Conservation (phyloP, 2,329 filamentous ascomycete genomes). For the Fusarium fracticaudum region DNA sequence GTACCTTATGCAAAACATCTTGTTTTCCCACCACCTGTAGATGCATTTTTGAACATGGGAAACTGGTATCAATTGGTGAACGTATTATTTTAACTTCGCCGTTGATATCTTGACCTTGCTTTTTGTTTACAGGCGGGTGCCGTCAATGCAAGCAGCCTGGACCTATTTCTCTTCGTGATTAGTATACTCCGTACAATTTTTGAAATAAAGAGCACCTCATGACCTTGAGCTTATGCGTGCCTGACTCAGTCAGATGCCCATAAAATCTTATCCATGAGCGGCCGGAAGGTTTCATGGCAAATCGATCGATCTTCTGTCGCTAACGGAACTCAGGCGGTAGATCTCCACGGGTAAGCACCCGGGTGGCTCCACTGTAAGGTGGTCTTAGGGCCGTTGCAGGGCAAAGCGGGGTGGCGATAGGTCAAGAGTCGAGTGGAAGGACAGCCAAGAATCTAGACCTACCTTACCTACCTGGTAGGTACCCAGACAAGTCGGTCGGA, state of each 20-base stretch:
- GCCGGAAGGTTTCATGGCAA: constrained; percentile 3
- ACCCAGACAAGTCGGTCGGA: neutral
- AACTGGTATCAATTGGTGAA: neutral
- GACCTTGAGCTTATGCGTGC: neutral
- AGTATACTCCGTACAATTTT: too few species aligned
- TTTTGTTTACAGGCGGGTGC: neutral
- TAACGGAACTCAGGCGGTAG: neutral
- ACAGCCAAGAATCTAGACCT: neutral
- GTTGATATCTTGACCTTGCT: neutral
- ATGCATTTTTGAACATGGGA: neutral
- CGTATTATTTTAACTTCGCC: neutral
- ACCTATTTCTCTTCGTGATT: too few species aligned
- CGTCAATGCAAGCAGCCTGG: too few species aligned
- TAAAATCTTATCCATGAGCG: neutral
- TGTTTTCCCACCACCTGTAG: neutral
- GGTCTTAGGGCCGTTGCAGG: neutral
- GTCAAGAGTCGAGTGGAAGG: neutral
- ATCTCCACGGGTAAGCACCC: constrained; percentile 3
- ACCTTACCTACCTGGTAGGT: too few species aligned
- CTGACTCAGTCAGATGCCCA: constrained; percentile 2
- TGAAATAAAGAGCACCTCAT: neutral
- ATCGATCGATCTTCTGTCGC: constrained; percentile 20
- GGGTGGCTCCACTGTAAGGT: constrained; percentile 5
- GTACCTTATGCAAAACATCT: neutral
- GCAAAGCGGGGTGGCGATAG: constrained; percentile 8